phyloP scores from a whole-genome alignment of 192 early-diverging fungal species.

The Coemansia furcata region DNA sequence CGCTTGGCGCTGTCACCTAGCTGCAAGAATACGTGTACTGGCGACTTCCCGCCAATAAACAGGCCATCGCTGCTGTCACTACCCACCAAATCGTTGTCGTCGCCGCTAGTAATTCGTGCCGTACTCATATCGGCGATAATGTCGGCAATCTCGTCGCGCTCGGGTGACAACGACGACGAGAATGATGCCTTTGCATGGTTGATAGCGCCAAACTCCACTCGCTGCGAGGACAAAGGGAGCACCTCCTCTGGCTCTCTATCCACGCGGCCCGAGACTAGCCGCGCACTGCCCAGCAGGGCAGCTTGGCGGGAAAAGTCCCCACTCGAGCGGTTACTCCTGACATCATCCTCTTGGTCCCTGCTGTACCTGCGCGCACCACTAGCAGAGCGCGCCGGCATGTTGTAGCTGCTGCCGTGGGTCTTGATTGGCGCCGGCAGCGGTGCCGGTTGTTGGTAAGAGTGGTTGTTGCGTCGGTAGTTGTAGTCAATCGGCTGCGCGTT shows the following conservation, averaged over 20 bases:
- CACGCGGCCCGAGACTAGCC: slow-evolving; percentile 11
- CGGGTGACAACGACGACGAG: slow-evolving; percentile 21
- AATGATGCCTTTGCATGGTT: slow-evolving; percentile 18
- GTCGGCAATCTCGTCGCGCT: slow-evolving; percentile 46
- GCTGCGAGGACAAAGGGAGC: slow-evolving; percentile 22
- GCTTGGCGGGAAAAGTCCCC: neutral
- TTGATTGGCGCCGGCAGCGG: neutral
- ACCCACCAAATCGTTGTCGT: neutral
- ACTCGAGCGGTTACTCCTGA: slow-evolving; percentile 3
- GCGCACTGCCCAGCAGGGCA: slow-evolving; percentile 4
- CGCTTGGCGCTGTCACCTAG: slow-evolving; percentile 64
- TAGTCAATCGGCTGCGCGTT: slow-evolving; percentile 13
- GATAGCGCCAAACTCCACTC: slow-evolving; percentile 40
- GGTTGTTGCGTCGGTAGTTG: slow-evolving; percentile 6
- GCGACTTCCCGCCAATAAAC: neutral
- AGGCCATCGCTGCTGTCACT: slow-evolving; percentile 8
- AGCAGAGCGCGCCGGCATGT: slow-evolving; percentile 3
- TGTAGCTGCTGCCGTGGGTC: slow-evolving; percentile 7
- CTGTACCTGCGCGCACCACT: slow-evolving; percentile 20
- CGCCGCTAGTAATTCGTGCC: slow-evolving; percentile 14
- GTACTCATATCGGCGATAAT: slow-evolving; percentile 53
- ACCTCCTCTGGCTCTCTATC: slow-evolving; percentile 8
- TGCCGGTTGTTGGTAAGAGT: neutral
- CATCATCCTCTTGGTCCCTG: slow-evolving; percentile 3
- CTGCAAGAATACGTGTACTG: slow-evolving; percentile 57